phyloP scores from a whole-genome alignment of 176 grass and related monocot genomes.

The Paspalum vaginatum region DNA sequence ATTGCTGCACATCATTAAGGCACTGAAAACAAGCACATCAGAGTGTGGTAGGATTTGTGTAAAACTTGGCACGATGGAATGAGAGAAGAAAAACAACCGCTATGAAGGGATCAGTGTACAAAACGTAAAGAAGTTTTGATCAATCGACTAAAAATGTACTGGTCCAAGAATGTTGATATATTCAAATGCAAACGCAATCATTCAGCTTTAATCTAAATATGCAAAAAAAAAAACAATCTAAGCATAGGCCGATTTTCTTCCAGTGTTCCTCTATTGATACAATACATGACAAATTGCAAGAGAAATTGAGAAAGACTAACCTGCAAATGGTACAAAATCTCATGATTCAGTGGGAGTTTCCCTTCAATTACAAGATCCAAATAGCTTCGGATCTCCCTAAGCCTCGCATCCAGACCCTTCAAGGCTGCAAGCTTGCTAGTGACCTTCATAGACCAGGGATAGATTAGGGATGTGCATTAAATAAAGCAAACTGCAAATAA shows the following conservation, averaged over 20 bases:
- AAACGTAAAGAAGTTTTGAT: conserved; percentile 9
- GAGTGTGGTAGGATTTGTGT: background rate
- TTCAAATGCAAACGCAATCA: background rate
- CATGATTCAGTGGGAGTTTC: conserved; percentile 93
- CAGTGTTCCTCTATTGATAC: background rate
- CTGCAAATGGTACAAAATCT: conserved; percentile 98
- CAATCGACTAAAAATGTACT: conserved; percentile 15
- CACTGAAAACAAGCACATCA: background rate
- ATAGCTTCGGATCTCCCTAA: conserved; percentile 84
- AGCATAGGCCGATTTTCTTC: background rate
- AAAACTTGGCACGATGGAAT: background rate
- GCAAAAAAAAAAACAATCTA: too few species aligned
- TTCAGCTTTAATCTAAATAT: background rate
- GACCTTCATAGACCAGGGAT: conserved; percentile 56
- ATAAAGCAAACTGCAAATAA: conserved; percentile 9
- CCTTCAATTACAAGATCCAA: conserved; percentile 91
- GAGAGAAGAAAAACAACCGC: background rate
- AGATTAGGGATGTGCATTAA: conserved; percentile 27
- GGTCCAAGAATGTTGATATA: background rate
- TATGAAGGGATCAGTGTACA: background rate
- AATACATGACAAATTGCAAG: background rate
- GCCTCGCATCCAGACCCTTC: conserved; percentile 86
- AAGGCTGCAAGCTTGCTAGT: conserved; percentile 86
- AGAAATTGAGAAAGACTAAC: conserved; percentile 29
- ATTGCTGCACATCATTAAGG: background rate